These are phyloP conservation scores for Yarrowia deformans DNA, from an alignment of 805 yeast species.

Conservation along the genomic window DNA sequence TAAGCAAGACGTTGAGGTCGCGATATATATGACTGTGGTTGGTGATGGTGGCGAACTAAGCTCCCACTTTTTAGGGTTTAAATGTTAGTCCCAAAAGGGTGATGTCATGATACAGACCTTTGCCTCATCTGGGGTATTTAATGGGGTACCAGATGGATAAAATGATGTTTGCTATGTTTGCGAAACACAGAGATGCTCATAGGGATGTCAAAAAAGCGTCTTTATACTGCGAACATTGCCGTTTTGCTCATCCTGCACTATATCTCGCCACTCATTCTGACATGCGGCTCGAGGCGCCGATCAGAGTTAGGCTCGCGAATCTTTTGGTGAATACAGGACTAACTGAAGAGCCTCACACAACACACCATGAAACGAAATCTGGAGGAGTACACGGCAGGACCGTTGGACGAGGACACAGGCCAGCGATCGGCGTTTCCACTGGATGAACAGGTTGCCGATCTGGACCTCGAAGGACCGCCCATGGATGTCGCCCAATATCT, in stretches of 20 bases:
- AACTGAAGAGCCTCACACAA: too few relatives aligned
- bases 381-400: slow-evolving; percentile 43
- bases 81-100: not conserved
- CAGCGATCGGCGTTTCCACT: slow-evolving; percentile 49
- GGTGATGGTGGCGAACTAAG: slow-evolving; percentile 32
- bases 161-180: too few relatives aligned
- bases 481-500: slow-evolving; percentile 27
- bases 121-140: not conserved
- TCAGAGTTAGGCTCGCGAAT: slow-evolving; percentile 9
- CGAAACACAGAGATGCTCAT: too few relatives aligned
- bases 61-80: not conserved
- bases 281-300: slow-evolving; percentile 3
- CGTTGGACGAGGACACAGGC: slow-evolving; percentile 46
- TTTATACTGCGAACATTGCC: too few relatives aligned
- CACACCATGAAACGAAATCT: slow-evolving; percentile 16
- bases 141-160: not conserved
- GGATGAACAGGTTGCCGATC: slow-evolving; percentile 21
- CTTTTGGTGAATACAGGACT: not conserved
- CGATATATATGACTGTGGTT: slow-evolving; percentile 3
- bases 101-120: not conserved
- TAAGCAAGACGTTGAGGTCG: slow-evolving; percentile 3
- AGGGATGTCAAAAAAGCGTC: too few relatives aligned
- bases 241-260: not conserved
- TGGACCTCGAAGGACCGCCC: slow-evolving; percentile 13
- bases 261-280: not conserved